Evolutionary conservation across 2,329 filamentous ascomycete species (phyloP).

Genomic region (Emergomyces africanus): DNA sequence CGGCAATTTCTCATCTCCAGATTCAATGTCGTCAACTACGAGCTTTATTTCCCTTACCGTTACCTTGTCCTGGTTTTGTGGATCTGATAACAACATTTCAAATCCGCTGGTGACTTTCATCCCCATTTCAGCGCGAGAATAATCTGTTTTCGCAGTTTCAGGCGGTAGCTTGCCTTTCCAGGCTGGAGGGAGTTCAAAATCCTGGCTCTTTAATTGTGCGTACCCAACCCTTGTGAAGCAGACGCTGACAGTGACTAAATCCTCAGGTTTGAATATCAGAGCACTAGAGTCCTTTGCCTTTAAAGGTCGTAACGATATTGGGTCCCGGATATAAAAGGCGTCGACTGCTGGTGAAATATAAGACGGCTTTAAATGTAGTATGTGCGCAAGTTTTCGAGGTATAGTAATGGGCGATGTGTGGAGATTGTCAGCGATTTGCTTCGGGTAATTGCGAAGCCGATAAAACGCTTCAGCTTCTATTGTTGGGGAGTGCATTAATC

Average conservation of each 20-base stretch:
- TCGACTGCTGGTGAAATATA: conserved; percentile 76
- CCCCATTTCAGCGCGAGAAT: conserved; percentile 49
- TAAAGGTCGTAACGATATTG: conserved; percentile 58
- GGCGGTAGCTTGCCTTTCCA: conserved; percentile 36
- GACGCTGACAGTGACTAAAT: conserved; percentile 67
- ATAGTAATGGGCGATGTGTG: conserved; percentile 63
- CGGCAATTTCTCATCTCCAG: conserved; percentile 59
- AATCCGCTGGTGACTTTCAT: conserved; percentile 88
- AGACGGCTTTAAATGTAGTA: conserved; percentile 62
- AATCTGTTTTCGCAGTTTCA: conserved; percentile 32
- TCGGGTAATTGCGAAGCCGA: conserved; percentile 70
- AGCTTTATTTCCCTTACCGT: conserved; percentile 63
- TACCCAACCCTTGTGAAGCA: conserved; percentile 82
- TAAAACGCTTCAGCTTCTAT: conserved; percentile 88
- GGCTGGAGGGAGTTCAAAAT: conserved; percentile 53
- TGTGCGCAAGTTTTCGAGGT: conserved; percentile 67
- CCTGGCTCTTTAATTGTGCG: conserved; percentile 78
- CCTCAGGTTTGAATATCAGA: conserved; percentile 58
- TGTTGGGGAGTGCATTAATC: conserved; percentile 56
- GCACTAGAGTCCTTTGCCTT: conserved; percentile 40
- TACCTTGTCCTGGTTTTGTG: conserved; percentile 54
- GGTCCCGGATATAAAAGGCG: conserved; percentile 83
- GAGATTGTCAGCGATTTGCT: conserved; percentile 58
- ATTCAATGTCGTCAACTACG: conserved; percentile 59
- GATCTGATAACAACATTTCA: conserved; percentile 66